Evolutionary conservation across 441 rosid genomes (phyloP), one percentile per base, ranked within the genome.

Genomic region (Erysimum cheiri): DNA sequence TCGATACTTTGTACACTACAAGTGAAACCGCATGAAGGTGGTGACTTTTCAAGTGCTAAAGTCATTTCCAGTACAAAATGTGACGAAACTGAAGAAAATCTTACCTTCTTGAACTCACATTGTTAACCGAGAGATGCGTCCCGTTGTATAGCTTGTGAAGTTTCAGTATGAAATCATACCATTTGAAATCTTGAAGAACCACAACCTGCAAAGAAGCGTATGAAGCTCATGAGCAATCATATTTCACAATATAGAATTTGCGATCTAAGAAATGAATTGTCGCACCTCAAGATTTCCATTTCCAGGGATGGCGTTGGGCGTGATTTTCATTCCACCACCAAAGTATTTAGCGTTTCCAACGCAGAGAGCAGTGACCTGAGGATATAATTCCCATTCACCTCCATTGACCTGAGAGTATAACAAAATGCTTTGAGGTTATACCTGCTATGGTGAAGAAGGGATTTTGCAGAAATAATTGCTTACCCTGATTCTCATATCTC

Each of bases 271-370:
- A 47, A 59, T 7, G 12, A 32, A 64, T 32, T 35, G 76, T 35
- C 60, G 53, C 55, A 91, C 98, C 96, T 92, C 98, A 57, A 95
- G 83, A 60, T 81, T 80, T 83, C 93, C 91, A 80, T 78, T 85
- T 67, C 72, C 19, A 71, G 96, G 99, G 78, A 87, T 81, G 17
- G 95, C 99, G 73, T 88, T 92, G 54, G 98, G 97, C 15, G 98
- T 83, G 48, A 95, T 92, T 83, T 89, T 95, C 99, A 92, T 92
- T 71, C 98, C 98, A 63, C 99, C 97, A 11, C 97, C 99, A 76
- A 95, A 95, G 87, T 81, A 94, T 70, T 92, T 94, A 29, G 89
- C 98, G 75, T 94, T 94, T 66, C 98, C 98, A 75, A 92, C 76
- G 72, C 99, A 94, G 40, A 94, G 80, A 64, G 98, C 96, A 3